These are phyloP conservation scores for Malbranchea zuffiana DNA, from an alignment of 2,329 filamentous ascomycete species.

Conservation along the genomic window DNA sequence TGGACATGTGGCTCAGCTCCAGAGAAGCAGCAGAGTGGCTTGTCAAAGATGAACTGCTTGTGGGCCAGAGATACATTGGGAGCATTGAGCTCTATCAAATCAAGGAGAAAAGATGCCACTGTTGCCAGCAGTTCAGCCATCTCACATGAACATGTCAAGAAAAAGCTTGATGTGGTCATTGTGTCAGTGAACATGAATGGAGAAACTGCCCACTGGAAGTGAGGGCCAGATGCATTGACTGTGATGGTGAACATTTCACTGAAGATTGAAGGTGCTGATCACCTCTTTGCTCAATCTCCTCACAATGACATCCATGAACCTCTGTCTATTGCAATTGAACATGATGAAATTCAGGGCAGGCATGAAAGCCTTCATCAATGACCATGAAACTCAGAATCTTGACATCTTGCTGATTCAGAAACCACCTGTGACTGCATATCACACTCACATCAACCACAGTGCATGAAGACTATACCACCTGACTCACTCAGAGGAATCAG, in stretches of 20 bases:
- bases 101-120: too few species aligned
- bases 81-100: too few species aligned
- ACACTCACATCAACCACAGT: not conserved
- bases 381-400: conserved; percentile 16
- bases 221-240: too few species aligned
- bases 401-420: conserved; percentile 19
- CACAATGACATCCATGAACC: conserved; percentile 10
- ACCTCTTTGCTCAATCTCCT: not conserved
- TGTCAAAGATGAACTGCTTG: too few species aligned
- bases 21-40: too few species aligned
- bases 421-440: conserved; percentile 3
- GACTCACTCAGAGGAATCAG: not conserved
- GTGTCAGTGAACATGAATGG: conserved; percentile 15
- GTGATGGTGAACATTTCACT: too few species aligned
- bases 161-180: conserved; percentile 18
- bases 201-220: too few species aligned
- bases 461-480: not conserved
- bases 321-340: conserved; percentile 16
- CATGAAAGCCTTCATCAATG: conserved; percentile 24
- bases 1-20: too few species aligned
- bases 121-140: too few species aligned
- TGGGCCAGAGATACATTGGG: too few species aligned
- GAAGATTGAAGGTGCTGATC: not conserved
- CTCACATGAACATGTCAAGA: too few species aligned
- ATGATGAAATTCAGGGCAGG: conserved; percentile 18